Conservation (phyloP, 169 alveolate species). For the Plasmodium gallinaceum region DNA sequence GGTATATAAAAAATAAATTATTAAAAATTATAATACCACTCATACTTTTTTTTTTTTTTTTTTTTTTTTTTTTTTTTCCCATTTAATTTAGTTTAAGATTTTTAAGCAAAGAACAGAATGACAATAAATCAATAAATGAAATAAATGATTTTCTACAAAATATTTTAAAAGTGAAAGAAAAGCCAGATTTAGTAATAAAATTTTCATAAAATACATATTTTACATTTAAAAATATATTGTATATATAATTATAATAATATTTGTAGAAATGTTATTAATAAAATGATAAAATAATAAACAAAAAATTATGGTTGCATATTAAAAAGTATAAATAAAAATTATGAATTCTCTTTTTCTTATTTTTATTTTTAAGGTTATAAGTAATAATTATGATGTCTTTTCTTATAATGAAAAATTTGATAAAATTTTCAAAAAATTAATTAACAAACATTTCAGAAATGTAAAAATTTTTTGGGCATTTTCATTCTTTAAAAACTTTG, state of each 20-base stretch:
- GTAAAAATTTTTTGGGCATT: slow-evolving; percentile 55
- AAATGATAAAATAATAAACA: no score
- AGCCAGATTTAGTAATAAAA: slow-evolving; percentile 43
- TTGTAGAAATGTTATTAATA: no score
- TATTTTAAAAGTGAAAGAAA: slow-evolving; percentile 25
- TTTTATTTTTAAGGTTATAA: slow-evolving; percentile 21
- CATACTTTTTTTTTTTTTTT: no score
- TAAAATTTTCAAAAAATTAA: slow-evolving; percentile 25
- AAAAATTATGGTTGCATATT: no score
- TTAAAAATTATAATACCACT: not conserved
- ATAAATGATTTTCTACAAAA: slow-evolving; percentile 22
- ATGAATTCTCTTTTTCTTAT: not conserved
- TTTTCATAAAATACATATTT: not conserved
- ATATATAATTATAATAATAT: no score
- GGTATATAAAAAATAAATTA: slow-evolving; percentile 23
- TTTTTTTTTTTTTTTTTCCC: no score
- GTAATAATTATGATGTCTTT: slow-evolving; percentile 25
- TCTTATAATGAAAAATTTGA: slow-evolving; percentile 20
- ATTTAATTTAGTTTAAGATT: slow-evolving; percentile 31
- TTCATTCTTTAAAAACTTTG: slow-evolving; percentile 45
- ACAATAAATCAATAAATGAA: slow-evolving; percentile 23
- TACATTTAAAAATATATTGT: no score
- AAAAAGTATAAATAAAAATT: no score
- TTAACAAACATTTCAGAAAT: slow-evolving; percentile 11
- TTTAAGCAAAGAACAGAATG: slow-evolving; percentile 28